Conservation (phyloP, 257 asterid species). For the Cordia subcordata region DNA sequence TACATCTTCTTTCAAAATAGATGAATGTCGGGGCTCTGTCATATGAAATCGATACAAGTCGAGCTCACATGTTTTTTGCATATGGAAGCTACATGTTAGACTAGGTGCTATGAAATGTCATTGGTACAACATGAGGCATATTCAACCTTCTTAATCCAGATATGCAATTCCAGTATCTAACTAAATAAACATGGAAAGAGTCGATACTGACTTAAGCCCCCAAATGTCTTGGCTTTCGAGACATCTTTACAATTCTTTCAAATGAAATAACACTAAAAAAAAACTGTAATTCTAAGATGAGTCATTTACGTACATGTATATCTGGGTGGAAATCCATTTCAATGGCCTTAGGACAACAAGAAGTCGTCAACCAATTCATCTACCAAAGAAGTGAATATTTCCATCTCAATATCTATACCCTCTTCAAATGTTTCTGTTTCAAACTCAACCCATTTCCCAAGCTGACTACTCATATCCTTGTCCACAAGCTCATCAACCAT, state of each 20-base stretch:
- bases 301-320: not conserved
- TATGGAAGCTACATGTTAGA: no score
- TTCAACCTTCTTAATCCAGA: no score
- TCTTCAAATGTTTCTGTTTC: slow-evolving; percentile 69
- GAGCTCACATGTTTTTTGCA: no score
- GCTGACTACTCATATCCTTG: slow-evolving; percentile 75
- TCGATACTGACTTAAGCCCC: no score
- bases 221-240: not conserved
- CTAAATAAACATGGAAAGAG: no score
- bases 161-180: no score
- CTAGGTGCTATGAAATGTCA: no score
- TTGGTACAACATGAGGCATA: no score
- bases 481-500: slow-evolving; percentile 95
- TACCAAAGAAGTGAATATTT: slow-evolving; percentile 54
- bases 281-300: not conserved
- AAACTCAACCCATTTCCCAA: slow-evolving; percentile 88
- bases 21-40: no score
- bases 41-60: no score
- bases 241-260: not conserved
- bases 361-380: slow-evolving; percentile 65
- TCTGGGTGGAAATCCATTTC: not conserved
- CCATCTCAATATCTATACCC: slow-evolving; percentile 74
- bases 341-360: slow-evolving; percentile 24
- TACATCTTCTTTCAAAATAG: no score
- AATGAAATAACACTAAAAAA: not conserved